Conservation (phyloP, 345 rosid species). For the Limnanthes douglasii region DNA sequence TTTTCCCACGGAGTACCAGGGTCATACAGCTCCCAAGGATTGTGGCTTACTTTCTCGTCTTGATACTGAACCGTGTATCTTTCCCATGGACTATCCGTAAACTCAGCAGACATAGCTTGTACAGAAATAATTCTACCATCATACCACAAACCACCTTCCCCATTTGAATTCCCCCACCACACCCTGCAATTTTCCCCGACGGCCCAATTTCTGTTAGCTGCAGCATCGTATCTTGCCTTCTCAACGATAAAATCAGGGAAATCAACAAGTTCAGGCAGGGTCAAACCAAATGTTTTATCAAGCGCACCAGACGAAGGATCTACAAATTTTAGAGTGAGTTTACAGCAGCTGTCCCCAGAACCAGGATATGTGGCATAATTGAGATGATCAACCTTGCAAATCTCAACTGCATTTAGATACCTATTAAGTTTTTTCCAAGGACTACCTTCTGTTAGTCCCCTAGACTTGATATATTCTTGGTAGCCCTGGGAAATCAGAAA, state of each 20-base stretch:
- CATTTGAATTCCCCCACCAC: conserved; percentile 74
- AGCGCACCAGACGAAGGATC: conserved; percentile 43
- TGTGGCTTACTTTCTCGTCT: conserved; percentile 48
- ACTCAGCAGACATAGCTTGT: conserved; percentile 45
- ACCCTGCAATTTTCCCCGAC: conserved; percentile 59
- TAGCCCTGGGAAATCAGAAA: conserved; percentile 70
- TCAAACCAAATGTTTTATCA: conserved; percentile 44
- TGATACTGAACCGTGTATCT: conserved; percentile 39
- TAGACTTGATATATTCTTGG: conserved; percentile 36
- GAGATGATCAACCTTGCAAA: conserved; percentile 62
- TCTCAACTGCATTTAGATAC: conserved; percentile 52
- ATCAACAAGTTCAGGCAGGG: conserved; percentile 62
- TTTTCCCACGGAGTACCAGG: conserved; percentile 37
- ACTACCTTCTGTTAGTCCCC: conserved; percentile 26
- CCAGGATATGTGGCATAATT: conserved; percentile 66
- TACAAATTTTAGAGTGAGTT: conserved; percentile 63
- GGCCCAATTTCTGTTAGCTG: conserved; percentile 51
- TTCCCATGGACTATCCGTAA: conserved; percentile 96
- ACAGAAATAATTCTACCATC: conserved; percentile 46
- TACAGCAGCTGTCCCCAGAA: conserved; percentile 95
- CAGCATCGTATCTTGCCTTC: conserved; percentile 70
- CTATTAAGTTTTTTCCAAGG: conserved; percentile 51
- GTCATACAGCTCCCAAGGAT: conserved; percentile 96
- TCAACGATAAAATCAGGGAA: conserved; percentile 89
- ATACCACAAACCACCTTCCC: conserved; percentile 84